Percentiles rank a stretch among this genome's conserved stretches.
Evolutionary conservation across 2,329 filamentous ascomycete genomes (phyloP).

Genomic region (Cladosporium sp.): DNA sequence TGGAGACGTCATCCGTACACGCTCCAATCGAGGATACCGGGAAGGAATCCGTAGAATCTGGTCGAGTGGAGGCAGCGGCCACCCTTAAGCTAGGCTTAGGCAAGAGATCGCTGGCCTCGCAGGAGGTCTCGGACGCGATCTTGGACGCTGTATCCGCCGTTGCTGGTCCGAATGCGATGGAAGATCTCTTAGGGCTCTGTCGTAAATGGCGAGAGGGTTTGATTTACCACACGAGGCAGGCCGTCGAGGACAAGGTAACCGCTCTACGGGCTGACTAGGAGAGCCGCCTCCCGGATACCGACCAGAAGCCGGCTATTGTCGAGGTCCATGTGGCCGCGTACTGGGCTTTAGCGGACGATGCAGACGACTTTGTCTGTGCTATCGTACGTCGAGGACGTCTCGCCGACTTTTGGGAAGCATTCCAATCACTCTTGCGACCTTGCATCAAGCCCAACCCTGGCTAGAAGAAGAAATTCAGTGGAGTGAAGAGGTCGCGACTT

Average conservation of each 20-base stretch:
- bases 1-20: background rate
- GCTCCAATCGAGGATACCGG: background rate
- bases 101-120: background rate
- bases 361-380: constrained; percentile 2
- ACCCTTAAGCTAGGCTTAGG: background rate
- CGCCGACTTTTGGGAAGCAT: constrained; percentile 1
- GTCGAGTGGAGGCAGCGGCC: background rate
- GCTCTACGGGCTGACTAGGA: background rate
- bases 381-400: constrained; percentile 3
- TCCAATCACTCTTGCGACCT: background rate
- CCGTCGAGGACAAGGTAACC: background rate
- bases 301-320: background rate
- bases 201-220: background rate
- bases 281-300: background rate
- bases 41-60: background rate
- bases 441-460: background rate
- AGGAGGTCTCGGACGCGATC: background rate
- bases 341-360: background rate
- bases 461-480: background rate
- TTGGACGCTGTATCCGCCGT: constrained; percentile 3
- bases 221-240: background rate
- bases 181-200: background rate
- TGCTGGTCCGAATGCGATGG: background rate
- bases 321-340: background rate
- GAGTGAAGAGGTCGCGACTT: background rate